Evolutionary conservation across 805 yeast genomes (phyloP).

Genomic region (Ogataea polymorpha): DNA sequence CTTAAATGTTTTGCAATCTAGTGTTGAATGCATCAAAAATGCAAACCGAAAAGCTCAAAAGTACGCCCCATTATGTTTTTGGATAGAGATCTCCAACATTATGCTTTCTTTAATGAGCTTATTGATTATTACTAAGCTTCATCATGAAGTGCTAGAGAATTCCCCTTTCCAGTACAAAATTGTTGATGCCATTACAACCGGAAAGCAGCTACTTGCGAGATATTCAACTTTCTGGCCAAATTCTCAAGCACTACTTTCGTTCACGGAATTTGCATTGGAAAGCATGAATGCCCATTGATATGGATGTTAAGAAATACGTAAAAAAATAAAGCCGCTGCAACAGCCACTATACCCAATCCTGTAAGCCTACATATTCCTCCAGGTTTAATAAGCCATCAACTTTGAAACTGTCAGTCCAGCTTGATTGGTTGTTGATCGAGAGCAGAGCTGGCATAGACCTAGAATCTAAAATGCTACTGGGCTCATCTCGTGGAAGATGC

Average conservation of each 20-base stretch:
- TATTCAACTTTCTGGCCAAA: neutral
- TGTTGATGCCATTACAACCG: neutral
- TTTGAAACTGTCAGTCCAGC: conserved; percentile 14
- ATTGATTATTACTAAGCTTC: neutral
- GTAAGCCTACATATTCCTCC: neutral
- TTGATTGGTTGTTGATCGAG: conserved; percentile 6
- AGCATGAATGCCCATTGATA: neutral
- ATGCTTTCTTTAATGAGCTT: neutral
- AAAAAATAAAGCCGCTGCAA: neutral
- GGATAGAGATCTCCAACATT: neutral
- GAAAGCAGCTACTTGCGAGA: neutral
- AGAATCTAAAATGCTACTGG: neutral
- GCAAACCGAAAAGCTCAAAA: neutral
- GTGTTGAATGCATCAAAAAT: neutral
- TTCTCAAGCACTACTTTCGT: neutral
- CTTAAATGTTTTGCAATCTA: neutral
- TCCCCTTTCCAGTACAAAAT: too few relatives aligned
- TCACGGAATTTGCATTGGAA: neutral
- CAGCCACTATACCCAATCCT: neutral
- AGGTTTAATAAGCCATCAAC: conserved; percentile 5
- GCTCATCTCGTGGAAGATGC: too few relatives aligned
- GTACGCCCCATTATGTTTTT: neutral
- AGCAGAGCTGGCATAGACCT: neutral
- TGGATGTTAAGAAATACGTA: too few relatives aligned
- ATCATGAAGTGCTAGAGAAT: neutral